These are phyloP conservation scores for Ilyonectria robusta DNA, from an alignment of 2,329 filamentous ascomycete species.

Conservation along the genomic window DNA sequence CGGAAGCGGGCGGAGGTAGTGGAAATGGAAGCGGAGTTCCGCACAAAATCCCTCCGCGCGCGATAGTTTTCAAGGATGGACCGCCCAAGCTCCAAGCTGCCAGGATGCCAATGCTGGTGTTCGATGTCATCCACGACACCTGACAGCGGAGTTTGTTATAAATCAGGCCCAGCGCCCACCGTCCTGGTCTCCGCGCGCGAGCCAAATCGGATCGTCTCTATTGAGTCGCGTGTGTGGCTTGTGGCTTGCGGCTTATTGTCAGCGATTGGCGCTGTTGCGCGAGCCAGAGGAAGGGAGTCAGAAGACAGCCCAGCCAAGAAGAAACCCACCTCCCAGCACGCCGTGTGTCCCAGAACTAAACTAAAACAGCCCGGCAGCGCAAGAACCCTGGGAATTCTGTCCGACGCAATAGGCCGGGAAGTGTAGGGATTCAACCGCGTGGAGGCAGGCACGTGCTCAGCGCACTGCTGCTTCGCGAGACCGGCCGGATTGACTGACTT, in stretches of 20 bases:
- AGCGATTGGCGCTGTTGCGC: neutral
- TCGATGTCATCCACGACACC: neutral
- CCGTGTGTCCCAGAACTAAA: neutral
- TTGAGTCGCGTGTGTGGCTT: slow-evolving; percentile 17
- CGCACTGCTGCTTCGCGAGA: neutral
- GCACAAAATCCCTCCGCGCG: slow-evolving; percentile 12
- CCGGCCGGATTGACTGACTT: slow-evolving; percentile 11
- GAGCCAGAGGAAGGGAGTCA: neutral
- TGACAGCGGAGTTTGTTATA: slow-evolving; percentile 10
- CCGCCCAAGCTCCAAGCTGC: neutral
- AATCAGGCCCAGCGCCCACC: neutral
- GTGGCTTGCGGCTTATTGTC: slow-evolving; percentile 14
- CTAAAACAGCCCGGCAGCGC: slow-evolving; percentile 3
- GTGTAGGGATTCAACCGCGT: slow-evolving; percentile 11
- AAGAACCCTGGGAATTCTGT: neutral
- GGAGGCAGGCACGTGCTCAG: slow-evolving; percentile 5
- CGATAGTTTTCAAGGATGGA: neutral
- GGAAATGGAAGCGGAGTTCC: slow-evolving; percentile 19
- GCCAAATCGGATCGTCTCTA: neutral
- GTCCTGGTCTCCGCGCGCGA: neutral
- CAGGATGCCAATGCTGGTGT: neutral
- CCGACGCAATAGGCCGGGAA: slow-evolving; percentile 6
- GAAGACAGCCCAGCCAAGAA: neutral
- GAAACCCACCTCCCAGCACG: slow-evolving; percentile 1
- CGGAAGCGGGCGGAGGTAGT: slow-evolving; percentile 7